Conservation (phyloP, 371 early-diverging fungal species). For the Thermomucor indicae-seudaticae region DNA sequence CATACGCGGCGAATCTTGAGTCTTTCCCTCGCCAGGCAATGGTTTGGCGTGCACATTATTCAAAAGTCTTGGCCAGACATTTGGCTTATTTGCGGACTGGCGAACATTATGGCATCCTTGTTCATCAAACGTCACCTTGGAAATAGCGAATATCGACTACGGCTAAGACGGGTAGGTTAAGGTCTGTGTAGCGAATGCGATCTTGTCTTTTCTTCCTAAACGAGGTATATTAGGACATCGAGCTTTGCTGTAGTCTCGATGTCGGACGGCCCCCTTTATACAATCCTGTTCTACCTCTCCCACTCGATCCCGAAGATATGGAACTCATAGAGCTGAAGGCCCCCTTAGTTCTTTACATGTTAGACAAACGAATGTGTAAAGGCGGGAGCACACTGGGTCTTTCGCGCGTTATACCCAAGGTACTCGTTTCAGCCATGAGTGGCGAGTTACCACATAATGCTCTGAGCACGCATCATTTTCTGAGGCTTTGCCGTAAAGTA, state of each 20-base stretch:
- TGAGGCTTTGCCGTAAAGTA: constrained; percentile 77
- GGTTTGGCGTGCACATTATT: constrained; percentile 88
- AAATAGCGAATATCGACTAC: constrained; percentile 82
- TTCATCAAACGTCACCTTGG: constrained; percentile 81
- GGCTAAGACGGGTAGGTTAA: constrained; percentile 63
- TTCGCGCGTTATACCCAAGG: constrained; percentile 76
- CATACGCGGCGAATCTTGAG: constrained; percentile 69
- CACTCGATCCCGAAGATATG: constrained; percentile 66
- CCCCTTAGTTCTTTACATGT: constrained; percentile 87
- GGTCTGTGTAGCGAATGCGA: neutral
- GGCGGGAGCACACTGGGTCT: constrained; percentile 74
- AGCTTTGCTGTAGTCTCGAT: constrained; percentile 75
- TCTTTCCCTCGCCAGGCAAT: constrained; percentile 79
- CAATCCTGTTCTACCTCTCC: constrained; percentile 56
- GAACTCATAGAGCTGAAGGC: constrained; percentile 84
- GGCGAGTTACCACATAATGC: constrained; percentile 78
- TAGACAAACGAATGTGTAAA: constrained; percentile 88
- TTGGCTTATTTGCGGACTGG: constrained; percentile 85
- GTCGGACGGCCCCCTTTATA: constrained; percentile 83
- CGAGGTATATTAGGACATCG: constrained; percentile 68
- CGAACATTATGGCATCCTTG: constrained; percentile 67
- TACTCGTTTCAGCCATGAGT: constrained; percentile 74
- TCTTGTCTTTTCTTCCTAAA: neutral
- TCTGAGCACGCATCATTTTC: constrained; percentile 77
- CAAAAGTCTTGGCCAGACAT: constrained; percentile 81